Percentiles rank a stretch among this genome's conserved stretches.
phyloP scores from a whole-genome alignment of 2,329 filamentous ascomycete genomes.

The Aspergillus sergii region DNA sequence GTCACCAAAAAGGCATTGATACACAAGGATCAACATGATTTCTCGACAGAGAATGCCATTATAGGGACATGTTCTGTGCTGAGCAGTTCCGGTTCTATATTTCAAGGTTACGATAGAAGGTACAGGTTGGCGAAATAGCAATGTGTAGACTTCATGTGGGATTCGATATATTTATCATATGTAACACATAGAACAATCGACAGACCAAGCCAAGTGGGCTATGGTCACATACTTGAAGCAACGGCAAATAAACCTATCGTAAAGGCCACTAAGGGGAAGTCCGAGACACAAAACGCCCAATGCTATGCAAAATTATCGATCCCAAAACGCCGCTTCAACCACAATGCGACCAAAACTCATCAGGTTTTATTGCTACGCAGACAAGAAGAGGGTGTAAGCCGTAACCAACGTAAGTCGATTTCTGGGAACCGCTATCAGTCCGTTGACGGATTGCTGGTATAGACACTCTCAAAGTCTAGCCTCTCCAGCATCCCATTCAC shows the following conservation, averaged over 20 bases:
- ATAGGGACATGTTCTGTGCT: neutral
- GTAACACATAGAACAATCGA: neutral
- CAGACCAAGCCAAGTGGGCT: neutral
- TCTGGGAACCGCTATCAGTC: neutral
- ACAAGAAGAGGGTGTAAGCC: neutral
- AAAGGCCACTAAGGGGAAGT: neutral
- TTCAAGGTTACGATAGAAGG: neutral
- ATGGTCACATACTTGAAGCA: neutral
- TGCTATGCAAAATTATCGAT: slow-evolving; percentile 8
- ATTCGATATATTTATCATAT: neutral
- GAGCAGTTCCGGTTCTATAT: no score
- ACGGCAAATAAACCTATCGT: neutral
- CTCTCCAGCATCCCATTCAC: slow-evolving; percentile 66
- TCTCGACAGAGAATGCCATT: neutral
- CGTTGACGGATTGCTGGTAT: slow-evolving; percentile 32
- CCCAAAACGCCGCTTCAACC: neutral
- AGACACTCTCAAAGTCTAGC: slow-evolving; percentile 64
- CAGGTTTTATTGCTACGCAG: neutral
- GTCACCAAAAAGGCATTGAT: no score
- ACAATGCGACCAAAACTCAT: slow-evolving; percentile 1
- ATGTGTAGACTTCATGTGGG: neutral
- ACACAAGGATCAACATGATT: neutral
- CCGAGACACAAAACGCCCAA: slow-evolving; percentile 3
- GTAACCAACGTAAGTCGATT: neutral
- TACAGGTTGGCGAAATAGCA: neutral